Evolutionary conservation across 2,329 filamentous ascomycete genomes (phyloP), one percentile per base, ranked within the genome.

Genomic region (Penicillium glabrum): DNA sequence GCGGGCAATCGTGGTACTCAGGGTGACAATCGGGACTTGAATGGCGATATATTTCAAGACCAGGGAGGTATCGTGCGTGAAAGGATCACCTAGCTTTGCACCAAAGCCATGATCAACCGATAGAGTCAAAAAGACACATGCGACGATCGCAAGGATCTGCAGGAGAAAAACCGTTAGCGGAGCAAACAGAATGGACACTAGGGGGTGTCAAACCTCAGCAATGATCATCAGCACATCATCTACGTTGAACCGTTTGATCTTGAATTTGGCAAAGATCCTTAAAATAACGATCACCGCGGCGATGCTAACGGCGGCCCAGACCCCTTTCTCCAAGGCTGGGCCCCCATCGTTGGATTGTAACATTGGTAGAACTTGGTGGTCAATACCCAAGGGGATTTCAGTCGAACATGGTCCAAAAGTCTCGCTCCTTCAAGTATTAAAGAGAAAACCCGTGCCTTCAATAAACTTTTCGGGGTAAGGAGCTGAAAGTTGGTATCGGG

Each of bases 141-240:
- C 63, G 1, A 55, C 61, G 24, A 71, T 62, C 9, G 62, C 61
- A n/a, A 69, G 54, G 16, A 58, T 39, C 68, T 70, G 23, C 23
- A 48, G 21, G 23, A 4, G 19, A 39, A 29, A 41, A 41, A 3
- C 14, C 14, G 26, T 45, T 39, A 45, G 43, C 7, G 8, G 8
- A 27, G 33, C 16, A 33, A 16, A 3, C 5, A 14, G 5, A 14
- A 33, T 14, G 33, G 19, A 47, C 14, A 44, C n/a, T 27, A 10
- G 13, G 29, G 39, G 33, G n/a, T 21, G 41, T 21, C 58, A 52
- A 62, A 70, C 69, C 61, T 60, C 48, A 5, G 69, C 63, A 10
- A 70, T 19, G 31, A 71, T 58, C 68, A 71, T 71, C 43, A 71
- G 41, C 5, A 68, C 63, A 65, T 71, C 69, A 45, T 71, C 69